A percentile compares a stretch with the other conserved stretches of the same genome.
phyloP scores from a whole-genome alignment of 352 stramenopile genomes.

The Pythium brassicae region DNA sequence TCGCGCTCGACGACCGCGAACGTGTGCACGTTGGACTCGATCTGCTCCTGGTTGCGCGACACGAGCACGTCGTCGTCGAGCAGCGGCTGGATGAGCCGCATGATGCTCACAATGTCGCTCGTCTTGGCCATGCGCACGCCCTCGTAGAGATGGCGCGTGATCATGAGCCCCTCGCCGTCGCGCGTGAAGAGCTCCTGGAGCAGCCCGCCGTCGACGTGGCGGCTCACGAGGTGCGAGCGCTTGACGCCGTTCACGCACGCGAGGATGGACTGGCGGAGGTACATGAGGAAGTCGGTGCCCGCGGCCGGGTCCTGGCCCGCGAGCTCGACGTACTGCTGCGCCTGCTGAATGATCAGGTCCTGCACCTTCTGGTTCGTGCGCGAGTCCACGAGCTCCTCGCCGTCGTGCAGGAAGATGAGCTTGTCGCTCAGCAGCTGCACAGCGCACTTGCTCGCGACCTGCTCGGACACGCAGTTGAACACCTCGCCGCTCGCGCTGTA shows the following conservation, averaged over 20 bases:
- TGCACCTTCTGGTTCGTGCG: constrained; percentile 77
- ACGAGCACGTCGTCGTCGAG: constrained; percentile 86
- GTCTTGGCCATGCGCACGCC: constrained; percentile 90
- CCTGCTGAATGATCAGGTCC: constrained; percentile 74
- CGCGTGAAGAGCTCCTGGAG: constrained; percentile 98
- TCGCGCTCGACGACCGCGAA: constrained; percentile 88
- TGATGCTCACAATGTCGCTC: constrained; percentile 89
- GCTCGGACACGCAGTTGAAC: constrained; percentile 88
- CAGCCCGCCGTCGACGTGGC: constrained; percentile 85
- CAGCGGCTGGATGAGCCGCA: constrained; percentile 86
- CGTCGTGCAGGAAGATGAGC: constrained; percentile 88
- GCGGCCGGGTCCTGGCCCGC: constrained; percentile 43
- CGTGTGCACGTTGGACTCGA: constrained; percentile 86
- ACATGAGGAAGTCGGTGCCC: constrained; percentile 71
- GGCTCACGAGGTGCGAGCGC: constrained; percentile 81
- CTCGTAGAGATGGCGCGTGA: constrained; percentile 97
- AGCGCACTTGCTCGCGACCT: constrained; percentile 85
- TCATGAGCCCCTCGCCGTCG: constrained; percentile 95
- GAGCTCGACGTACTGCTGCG: constrained; percentile 78
- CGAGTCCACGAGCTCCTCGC: constrained; percentile 82
- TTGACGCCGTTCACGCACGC: constrained; percentile 83
- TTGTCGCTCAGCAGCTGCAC: constrained; percentile 82
- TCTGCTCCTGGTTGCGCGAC: constrained; percentile 83
- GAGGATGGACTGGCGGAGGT: constrained; percentile 81
- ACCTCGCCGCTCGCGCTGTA: constrained; percentile 95